These are phyloP conservation scores for Candida bentonensis DNA, from an alignment of 805 yeast species.

Conservation along the genomic window DNA sequence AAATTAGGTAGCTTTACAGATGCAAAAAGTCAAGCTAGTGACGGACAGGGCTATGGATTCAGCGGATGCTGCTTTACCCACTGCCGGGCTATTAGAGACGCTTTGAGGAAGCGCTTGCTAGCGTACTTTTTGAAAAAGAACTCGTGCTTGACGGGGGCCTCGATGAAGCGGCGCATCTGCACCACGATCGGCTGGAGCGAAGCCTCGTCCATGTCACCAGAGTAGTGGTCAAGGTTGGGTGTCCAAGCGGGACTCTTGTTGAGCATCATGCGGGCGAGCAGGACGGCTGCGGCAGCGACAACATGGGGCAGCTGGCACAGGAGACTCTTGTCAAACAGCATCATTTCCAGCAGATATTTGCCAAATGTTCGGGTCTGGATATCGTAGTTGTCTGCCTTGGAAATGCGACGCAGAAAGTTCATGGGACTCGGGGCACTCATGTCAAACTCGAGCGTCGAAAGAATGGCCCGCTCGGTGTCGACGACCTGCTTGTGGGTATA, in stretches of 20 bases:
- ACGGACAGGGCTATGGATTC: too few species aligned
- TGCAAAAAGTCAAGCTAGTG: too few species aligned
- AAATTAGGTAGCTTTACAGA: not conserved
- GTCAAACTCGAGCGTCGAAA: constrained; percentile 59
- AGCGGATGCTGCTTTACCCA: constrained; percentile 19
- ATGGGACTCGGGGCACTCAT: constrained; percentile 79
- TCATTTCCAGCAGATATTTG: constrained; percentile 66
- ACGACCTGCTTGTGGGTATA: constrained; percentile 68
- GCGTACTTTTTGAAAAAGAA: constrained; percentile 91
- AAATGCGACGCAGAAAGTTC: constrained; percentile 76
- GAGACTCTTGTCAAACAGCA: constrained; percentile 62
- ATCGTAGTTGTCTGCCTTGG: constrained; percentile 85
- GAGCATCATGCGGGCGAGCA: constrained; percentile 58
- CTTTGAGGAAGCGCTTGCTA: constrained; percentile 71
- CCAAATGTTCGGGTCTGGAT: constrained; percentile 73
- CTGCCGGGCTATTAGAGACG: constrained; percentile 21
- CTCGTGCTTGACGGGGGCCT: constrained; percentile 71
- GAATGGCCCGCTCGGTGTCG: constrained; percentile 67
- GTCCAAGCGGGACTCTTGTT: constrained; percentile 56
- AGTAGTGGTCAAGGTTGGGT: constrained; percentile 75
- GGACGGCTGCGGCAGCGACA: constrained; percentile 83
- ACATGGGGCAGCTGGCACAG: constrained; percentile 62
- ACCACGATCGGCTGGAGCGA: constrained; percentile 62
- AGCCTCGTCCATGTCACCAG: constrained; percentile 72
- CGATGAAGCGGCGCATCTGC: constrained; percentile 55